Evolutionary conservation across 2,329 filamentous ascomycete genomes (phyloP), one percentile per base, ranked within the genome.

Genomic region (Dothistroma pini): DNA sequence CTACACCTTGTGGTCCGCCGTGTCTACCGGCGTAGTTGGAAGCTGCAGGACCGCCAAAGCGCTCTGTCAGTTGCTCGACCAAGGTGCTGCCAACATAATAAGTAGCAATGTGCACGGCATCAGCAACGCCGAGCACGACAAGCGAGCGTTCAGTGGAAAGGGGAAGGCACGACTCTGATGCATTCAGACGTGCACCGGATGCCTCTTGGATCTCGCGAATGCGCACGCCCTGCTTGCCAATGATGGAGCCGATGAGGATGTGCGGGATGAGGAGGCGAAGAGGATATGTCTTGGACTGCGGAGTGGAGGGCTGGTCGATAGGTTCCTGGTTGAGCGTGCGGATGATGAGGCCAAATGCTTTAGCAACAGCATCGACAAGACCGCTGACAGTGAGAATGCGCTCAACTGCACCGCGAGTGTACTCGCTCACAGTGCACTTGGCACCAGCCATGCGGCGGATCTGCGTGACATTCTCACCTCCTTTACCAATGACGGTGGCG

Each of bases 31-130:
- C 95, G 75, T 99, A 99, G 32, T 95, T 93, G n/a, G 95, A 99
- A 54, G 95, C 93, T 60, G 92, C 92, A 21, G 95, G 93, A 6
- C 95, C 95, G 57, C 95, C 93, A 69, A 97, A 99, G 48, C 95
- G 88, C 76, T 99, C 95, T 57, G 95, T 97, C 62, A 99, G 83
- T 79, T 99, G 95, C 81, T 99, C 95, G 53, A 96, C 89, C 29
- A 99, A 85, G n/a, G 95, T 99, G 77, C 93, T 96, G 59, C 93
- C 93, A 66, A 99, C 93, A 73, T 99, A 99, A 81, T 97, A 99
- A 41, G 95, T 96, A 54, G 95, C 95, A 76, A 99, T 99, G 79
- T 99, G 95, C 54, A 99, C 93, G 61, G 95, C 93, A 80, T 99
- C 95, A 57, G 95, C 95, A 61, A 99, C 95, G 75, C 95, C 95